Base-by-base conservation (phyloP, 139 green algal genomes). In the Haematococcus sp. region DNA sequence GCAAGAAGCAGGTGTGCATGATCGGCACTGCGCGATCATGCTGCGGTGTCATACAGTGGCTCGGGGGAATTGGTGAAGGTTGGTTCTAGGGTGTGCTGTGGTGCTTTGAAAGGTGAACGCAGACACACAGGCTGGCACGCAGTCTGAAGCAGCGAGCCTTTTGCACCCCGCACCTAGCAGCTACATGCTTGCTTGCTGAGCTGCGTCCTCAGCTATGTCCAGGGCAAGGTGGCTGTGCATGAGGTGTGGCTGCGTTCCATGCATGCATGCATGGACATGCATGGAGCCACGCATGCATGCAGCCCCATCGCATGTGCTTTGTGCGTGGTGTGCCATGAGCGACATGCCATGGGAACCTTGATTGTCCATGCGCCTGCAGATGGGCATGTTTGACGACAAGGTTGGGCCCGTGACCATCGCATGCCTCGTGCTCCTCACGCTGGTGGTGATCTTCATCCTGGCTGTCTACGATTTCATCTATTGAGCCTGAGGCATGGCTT, bases 311-410 rank as follows among this genome's bases (percentile, higher is more conserved):
- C n/a, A n/a, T 49, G 40, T 49, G 40, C 40, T 19, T 49, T 49
- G 40, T 49, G 40, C 40, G n/a, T n/a, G n/a, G n/a, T n/a, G n/a
- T n/a, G n/a, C n/a, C n/a, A n/a, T n/a, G n/a, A n/a, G n/a, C 40
- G 40, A 7, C 40, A 49, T 49, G 40, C 40, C 40, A 49, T 19
- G 40, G 40, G 40, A 19, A 49, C 40, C 11, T n/a, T n/a, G n/a
- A n/a, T 55, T 55, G 46, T 55, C 46, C 15, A 23, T 64, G 56
- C 40, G 40, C 40, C 40, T 49, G 40, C 84, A 94, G 89, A 84
- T 93, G 31, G 91, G 91, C 13, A 94, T 94, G 75, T 93, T 92
- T 71, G 86, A 93, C 64, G 91, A 95, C 75, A 86, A 84, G 40
- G 71, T 94, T 9, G 91, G 91, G 0, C 91, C 91, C 54, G 78